A percentile compares a stretch with the other conserved stretches of the same genome.
phyloP scores from a whole-genome alignment of 2,329 filamentous ascomycete genomes.

The Juglanconis oblonga region DNA sequence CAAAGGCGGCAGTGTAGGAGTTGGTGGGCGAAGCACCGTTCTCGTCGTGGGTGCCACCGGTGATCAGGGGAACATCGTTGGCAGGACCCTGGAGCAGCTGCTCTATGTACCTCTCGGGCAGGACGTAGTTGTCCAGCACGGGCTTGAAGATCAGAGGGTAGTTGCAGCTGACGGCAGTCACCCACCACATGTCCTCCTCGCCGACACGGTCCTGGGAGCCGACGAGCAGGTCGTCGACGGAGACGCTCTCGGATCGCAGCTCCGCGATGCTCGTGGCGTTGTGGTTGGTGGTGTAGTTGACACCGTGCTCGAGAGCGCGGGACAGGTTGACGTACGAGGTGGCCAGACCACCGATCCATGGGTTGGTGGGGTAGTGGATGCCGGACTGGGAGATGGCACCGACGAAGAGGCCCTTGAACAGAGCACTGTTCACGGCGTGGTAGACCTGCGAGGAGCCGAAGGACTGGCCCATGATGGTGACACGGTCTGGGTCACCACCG shows the following conservation, averaged over 20 bases:
- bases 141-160: conserved; percentile 30
- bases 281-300: conserved; percentile 23
- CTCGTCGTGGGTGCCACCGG: conserved; percentile 34
- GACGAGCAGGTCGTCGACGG: conserved; percentile 20
- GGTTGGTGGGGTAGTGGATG: conserved; percentile 28
- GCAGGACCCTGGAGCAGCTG: conserved; percentile 25
- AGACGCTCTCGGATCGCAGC: conserved; percentile 5
- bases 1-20: conserved; percentile 26
- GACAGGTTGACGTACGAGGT: conserved; percentile 29
- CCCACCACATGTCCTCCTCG: conserved; percentile 23
- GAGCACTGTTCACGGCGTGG: conserved; percentile 28
- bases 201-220: conserved; percentile 27
- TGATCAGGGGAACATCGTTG: conserved; percentile 34
- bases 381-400: conserved; percentile 29
- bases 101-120: conserved; percentile 22
- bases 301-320: conserved; percentile 23
- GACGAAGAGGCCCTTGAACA: conserved; percentile 29
- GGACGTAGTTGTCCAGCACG: conserved; percentile 22
- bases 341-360: conserved; percentile 27
- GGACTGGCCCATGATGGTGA: conserved; percentile 16
- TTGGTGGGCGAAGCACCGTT: conserved; percentile 24
- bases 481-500: conserved; percentile 15
- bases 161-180: conserved; percentile 26
- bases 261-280: conserved; percentile 14
- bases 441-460: conserved; percentile 28